Evolutionary conservation across 2,329 filamentous ascomycete species (phyloP).

Genomic region (Beauveria australis): DNA sequence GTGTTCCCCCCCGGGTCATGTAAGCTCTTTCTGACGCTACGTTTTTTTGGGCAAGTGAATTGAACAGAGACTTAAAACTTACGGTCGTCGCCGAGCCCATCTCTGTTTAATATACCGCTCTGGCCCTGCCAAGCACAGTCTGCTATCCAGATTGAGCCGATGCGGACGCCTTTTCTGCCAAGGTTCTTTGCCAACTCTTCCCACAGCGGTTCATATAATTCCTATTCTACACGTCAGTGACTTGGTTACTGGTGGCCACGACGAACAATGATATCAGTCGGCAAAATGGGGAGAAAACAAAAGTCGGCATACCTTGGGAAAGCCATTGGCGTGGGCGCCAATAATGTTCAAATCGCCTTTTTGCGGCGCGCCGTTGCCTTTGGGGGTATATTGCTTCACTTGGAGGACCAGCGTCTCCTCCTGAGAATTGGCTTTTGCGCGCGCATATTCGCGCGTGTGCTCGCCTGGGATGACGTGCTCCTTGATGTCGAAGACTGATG

Average conservation of each 20-base stretch:
- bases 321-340: conserved; percentile 82
- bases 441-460: conserved; percentile 75
- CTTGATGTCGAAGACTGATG: conserved; percentile 51
- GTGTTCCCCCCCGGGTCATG: background rate
- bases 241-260: background rate
- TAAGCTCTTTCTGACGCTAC: background rate
- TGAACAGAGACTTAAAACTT: conserved; percentile 23
- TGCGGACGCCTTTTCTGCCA: conserved; percentile 52
- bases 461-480: conserved; percentile 67
- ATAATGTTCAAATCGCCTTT: conserved; percentile 79
- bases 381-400: conserved; percentile 82
- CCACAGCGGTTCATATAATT: conserved; percentile 89
- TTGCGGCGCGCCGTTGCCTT: conserved; percentile 57
- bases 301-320: conserved; percentile 60
- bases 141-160: conserved; percentile 81
- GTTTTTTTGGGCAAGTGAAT: background rate
- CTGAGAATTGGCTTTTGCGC: conserved; percentile 62
- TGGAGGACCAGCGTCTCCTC: conserved; percentile 66
- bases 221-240: conserved; percentile 38
- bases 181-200: conserved; percentile 63
- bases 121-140: conserved; percentile 81
- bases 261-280: no score
- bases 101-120: conserved; percentile 70
- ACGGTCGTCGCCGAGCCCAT: conserved; percentile 76
- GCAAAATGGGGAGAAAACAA: background rate